A percentile compares a stretch with the other conserved stretches of the same genome.
These are phyloP conservation scores for Xylaria sp. DNA, from an alignment of 495 filamentous ascomycete species.

Conservation along the genomic window DNA sequence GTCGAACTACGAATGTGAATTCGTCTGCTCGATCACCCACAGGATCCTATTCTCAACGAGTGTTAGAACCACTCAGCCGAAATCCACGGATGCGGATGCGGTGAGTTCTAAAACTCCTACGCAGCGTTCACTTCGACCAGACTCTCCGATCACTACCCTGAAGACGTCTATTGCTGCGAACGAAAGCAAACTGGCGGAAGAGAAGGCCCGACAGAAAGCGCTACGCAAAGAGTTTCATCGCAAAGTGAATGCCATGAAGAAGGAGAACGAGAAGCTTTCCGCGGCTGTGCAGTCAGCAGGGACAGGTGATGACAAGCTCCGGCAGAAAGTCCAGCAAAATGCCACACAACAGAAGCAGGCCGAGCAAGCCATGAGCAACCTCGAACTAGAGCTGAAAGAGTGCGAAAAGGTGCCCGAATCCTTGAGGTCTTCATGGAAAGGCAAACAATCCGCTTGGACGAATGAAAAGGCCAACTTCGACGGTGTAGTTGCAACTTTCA, in stretches of 20 bases:
- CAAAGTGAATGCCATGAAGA: slow-evolving; percentile 70
- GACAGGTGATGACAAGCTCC: slow-evolving; percentile 80
- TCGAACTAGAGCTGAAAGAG: slow-evolving; percentile 70
- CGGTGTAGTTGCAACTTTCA: slow-evolving; percentile 62
- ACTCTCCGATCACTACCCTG: slow-evolving; percentile 88
- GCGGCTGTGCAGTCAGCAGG: slow-evolving; percentile 72
- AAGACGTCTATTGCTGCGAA: slow-evolving; percentile 84
- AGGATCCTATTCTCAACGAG: slow-evolving; percentile 77
- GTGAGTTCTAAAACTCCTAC: slow-evolving; percentile 50
- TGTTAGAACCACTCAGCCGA: slow-evolving; percentile 78
- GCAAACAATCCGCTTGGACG: slow-evolving; percentile 67
- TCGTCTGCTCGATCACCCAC: slow-evolving; percentile 75
- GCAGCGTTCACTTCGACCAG: slow-evolving; percentile 71
- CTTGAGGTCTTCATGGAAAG: slow-evolving; percentile 64
- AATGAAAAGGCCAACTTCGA: slow-evolving; percentile 69
- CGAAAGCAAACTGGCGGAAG: slow-evolving; percentile 78
- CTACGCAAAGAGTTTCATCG: slow-evolving; percentile 81
- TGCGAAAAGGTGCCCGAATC: slow-evolving; percentile 73
- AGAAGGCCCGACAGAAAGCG: slow-evolving; percentile 75
- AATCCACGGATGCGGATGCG: slow-evolving; percentile 65
- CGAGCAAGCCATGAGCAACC: slow-evolving; percentile 70
- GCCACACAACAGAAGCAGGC: slow-evolving; percentile 80
- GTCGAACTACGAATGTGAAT: slow-evolving; percentile 85
- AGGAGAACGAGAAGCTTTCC: slow-evolving; percentile 79
- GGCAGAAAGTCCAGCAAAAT: slow-evolving; percentile 78